Base-by-base conservation (phyloP, 129 eudicot species). In the Escallonia herrerae region DNA sequence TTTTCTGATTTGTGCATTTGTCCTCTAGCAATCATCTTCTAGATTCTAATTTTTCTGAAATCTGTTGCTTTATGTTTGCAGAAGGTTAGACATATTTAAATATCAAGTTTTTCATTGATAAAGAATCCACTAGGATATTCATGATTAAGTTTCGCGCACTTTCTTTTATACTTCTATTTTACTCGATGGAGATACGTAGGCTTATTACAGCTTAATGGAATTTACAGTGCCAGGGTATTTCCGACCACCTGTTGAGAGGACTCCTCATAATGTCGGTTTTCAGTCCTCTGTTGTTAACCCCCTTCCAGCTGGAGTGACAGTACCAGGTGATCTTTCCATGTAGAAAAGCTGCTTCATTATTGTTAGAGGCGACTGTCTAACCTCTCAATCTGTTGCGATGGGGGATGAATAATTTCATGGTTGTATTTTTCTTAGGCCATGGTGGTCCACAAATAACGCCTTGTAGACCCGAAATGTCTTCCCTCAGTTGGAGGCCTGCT, bases 401-500 rank as follows among this genome's bases (percentile, higher is more conserved):
- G 73, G 63, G 46, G 54, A n/a, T 43, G 61, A 40, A n/a, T 64
- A 60, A 76, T 60, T 60, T 63, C 5, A 8, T 62, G 61, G 57
- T 60, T 43, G 10, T 33, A 11, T 64, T 39, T 56, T 62, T 60
- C 65, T 74, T 84, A 90, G 97, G 89, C 50, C 94, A 82, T 62
- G 66, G 70, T 76, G 76, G 76, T 58, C 60, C 81, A 5, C 74
- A 59, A 59, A 71, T 83, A 81, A 74, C 79, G 79, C 82, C 90
- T 38, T 12, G 79, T 51, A 77, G 88, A 66, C 88, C 88, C 33
- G 91, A 84, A 58, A 56, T 77, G 80, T 48, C 81, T 59, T 67
- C 83, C 9, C 77, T 74, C 46, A 81, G 69, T 67, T 87, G 97
- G 95, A 87, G 95, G 59, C 90, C 95, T 54, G 68, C 79, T 45